Evolutionary conservation across 805 yeast genomes (phyloP).

Genomic region (Candida adriatica): DNA sequence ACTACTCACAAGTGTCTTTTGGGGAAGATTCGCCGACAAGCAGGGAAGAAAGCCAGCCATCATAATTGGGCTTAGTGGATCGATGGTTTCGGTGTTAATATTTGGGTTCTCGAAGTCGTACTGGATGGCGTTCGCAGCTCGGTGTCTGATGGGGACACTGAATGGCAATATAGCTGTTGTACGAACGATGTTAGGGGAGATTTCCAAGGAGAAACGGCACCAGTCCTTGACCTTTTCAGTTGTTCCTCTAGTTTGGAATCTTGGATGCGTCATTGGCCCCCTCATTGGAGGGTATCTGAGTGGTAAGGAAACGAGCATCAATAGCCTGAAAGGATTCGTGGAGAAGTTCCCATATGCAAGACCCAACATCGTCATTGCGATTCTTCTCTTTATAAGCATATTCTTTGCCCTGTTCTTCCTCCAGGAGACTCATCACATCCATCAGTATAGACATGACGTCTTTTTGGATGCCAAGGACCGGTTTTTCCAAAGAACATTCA

Average conservation of each 20-base stretch:
- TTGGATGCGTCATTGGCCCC: constrained; percentile 58
- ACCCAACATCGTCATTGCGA: constrained; percentile 44
- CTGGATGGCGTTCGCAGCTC: constrained; percentile 44
- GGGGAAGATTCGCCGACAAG: constrained; percentile 12
- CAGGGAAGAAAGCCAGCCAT: constrained; percentile 11
- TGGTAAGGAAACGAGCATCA: constrained; percentile 22
- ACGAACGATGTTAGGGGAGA: constrained; percentile 55
- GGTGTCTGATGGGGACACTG: constrained; percentile 47
- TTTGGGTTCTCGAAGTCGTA: constrained; percentile 50
- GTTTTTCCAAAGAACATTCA: constrained; percentile 9
- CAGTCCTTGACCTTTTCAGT: constrained; percentile 58
- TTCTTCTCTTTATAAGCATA: constrained; percentile 30
- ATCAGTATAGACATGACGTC: constrained; percentile 33
- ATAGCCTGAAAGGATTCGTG: constrained; percentile 25
- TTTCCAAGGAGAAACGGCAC: constrained; percentile 47
- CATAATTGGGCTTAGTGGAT: constrained; percentile 10
- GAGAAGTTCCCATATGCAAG: constrained; percentile 41
- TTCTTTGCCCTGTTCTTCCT: constrained; percentile 37
- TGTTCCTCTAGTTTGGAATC: constrained; percentile 53
- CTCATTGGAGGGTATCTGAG: constrained; percentile 49
- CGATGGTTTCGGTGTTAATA: constrained; percentile 20
- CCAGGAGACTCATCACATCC: constrained; percentile 44
- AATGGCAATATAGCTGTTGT: constrained; percentile 64
- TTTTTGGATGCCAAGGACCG: constrained; percentile 41
- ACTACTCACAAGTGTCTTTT: constrained; percentile 7